Evolutionary conservation across 2,329 filamentous ascomycete species (phyloP).

Genomic region (Ceratocystis papillata): DNA sequence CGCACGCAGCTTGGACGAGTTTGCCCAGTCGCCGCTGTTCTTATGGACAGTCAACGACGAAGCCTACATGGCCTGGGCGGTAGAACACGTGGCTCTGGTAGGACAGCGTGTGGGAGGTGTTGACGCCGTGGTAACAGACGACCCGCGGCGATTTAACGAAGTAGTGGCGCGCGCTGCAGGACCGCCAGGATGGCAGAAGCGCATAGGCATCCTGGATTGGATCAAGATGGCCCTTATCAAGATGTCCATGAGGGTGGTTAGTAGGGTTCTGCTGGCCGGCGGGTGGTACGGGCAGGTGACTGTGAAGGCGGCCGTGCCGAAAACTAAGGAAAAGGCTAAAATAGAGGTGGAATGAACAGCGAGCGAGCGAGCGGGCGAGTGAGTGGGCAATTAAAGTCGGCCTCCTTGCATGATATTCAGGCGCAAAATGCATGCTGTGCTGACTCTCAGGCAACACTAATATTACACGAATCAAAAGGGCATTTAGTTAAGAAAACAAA

Average conservation of each 20-base stretch:
- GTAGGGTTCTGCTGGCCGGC: conserved; percentile 14
- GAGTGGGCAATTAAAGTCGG: too few relatives aligned
- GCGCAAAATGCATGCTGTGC: too few relatives aligned
- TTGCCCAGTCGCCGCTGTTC: conserved; percentile 50
- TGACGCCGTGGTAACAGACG: conserved; percentile 79
- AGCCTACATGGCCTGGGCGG: conserved; percentile 70
- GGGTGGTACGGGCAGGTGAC: conserved; percentile 24
- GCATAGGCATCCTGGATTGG: conserved; percentile 4
- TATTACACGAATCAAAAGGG: not conserved
- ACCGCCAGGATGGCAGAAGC: conserved; percentile 3
- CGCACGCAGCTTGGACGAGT: conserved; percentile 44
- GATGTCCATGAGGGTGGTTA: conserved; percentile 13
- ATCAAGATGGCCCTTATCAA: conserved; percentile 15
- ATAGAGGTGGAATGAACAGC: not conserved
- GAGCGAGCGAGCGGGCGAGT: not conserved
- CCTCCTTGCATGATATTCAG: too few relatives aligned
- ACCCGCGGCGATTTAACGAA: conserved; percentile 57
- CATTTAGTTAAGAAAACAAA: not conserved
- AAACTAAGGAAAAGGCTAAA: conserved; percentile 1
- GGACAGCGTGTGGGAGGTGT: conserved; percentile 33
- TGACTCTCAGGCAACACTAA: too few relatives aligned
- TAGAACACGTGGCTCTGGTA: conserved; percentile 34
- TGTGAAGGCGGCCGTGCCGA: conserved; percentile 13
- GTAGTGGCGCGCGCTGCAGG: conserved; percentile 32
- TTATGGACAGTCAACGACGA: conserved; percentile 82